Conservation (phyloP, 345 rosid genomes). For the Balakata baccata region DNA sequence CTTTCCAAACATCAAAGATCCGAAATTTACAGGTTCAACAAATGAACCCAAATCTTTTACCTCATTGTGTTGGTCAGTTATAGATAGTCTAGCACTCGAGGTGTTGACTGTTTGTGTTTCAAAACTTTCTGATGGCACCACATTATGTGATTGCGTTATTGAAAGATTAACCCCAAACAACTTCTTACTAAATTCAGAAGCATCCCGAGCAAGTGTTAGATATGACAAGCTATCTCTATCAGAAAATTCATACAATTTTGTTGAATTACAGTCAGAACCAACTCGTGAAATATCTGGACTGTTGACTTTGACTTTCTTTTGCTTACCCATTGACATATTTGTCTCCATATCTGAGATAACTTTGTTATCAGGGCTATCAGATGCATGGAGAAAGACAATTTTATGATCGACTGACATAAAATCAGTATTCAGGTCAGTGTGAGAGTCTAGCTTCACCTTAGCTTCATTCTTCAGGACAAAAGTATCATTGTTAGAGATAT, state of each 20-base stretch:
- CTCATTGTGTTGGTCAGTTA: slow-evolving; percentile 19
- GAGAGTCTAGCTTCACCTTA: slow-evolving; percentile 39
- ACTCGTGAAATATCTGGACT: slow-evolving; percentile 14
- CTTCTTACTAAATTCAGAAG: slow-evolving; percentile 37
- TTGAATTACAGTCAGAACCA: slow-evolving; percentile 17
- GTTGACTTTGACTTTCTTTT: slow-evolving; percentile 22
- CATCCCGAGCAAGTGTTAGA: slow-evolving; percentile 14
- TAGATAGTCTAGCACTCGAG: slow-evolving; percentile 24
- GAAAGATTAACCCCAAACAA: slow-evolving; percentile 54
- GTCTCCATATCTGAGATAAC: slow-evolving; percentile 30
- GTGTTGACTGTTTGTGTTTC: slow-evolving; percentile 28
- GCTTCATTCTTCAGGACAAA: slow-evolving; percentile 22
- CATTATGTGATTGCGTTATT: slow-evolving; percentile 23
- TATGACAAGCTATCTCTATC: slow-evolving; percentile 19
- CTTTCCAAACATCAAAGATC: slow-evolving; percentile 59
- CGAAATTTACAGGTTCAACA: slow-evolving; percentile 60
- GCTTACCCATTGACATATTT: slow-evolving; percentile 5
- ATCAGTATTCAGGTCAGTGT: slow-evolving; percentile 53
- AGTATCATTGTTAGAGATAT: slow-evolving; percentile 22
- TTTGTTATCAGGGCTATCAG: slow-evolving; percentile 34
- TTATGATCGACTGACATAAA: slow-evolving; percentile 29
- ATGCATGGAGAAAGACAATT: slow-evolving; percentile 31
- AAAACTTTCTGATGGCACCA: slow-evolving; percentile 29
- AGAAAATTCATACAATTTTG: slow-evolving; percentile 14
- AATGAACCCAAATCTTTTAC: slow-evolving; percentile 27